Conservation (phyloP, 1,284 basidiomycete genomes). For the Cerrena zonata region DNA sequence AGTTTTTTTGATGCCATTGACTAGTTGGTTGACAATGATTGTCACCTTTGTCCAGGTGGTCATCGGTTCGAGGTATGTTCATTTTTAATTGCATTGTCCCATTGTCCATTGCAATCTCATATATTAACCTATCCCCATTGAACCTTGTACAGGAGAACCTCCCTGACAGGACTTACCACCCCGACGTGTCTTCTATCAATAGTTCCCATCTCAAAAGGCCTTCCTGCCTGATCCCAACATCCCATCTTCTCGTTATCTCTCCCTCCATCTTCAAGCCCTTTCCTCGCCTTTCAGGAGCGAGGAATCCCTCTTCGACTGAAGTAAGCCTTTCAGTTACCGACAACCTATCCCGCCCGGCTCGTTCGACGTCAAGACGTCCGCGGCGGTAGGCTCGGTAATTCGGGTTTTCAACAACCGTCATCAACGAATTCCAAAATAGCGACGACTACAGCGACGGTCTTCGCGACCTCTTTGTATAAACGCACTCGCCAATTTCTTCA, state of each 20-base stretch:
- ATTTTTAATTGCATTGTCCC: slow-evolving; percentile 6
- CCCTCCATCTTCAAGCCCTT: slow-evolving; percentile 42
- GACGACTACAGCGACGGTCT: background rate
- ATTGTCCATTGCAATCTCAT: slow-evolving; percentile 10
- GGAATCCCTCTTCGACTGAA: slow-evolving; percentile 58
- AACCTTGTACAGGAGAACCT: slow-evolving; percentile 57
- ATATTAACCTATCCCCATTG: no score
- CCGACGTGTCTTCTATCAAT: no score
- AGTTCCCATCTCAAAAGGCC: slow-evolving; percentile 8
- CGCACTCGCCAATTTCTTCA: no score
- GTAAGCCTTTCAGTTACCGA: slow-evolving; percentile 46
- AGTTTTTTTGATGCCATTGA: slow-evolving; percentile 5
- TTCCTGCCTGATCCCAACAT: no score
- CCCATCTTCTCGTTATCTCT: slow-evolving; percentile 17
- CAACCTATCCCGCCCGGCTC: slow-evolving; percentile 61
- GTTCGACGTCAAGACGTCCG: slow-evolving; percentile 48
- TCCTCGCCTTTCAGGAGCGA: slow-evolving; percentile 68
- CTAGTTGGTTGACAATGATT: no score
- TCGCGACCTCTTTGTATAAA: background rate
- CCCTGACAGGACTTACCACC: slow-evolving; percentile 52
- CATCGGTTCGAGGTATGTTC: slow-evolving; percentile 70
- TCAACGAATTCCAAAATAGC: background rate
- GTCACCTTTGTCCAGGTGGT: slow-evolving; percentile 57
- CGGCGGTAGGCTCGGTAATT: slow-evolving; percentile 70
- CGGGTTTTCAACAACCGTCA: slow-evolving; percentile 30